Evolutionary conservation across 2,329 filamentous ascomycete species (phyloP).

Genomic region (Ophiocordyceps robertsii): DNA sequence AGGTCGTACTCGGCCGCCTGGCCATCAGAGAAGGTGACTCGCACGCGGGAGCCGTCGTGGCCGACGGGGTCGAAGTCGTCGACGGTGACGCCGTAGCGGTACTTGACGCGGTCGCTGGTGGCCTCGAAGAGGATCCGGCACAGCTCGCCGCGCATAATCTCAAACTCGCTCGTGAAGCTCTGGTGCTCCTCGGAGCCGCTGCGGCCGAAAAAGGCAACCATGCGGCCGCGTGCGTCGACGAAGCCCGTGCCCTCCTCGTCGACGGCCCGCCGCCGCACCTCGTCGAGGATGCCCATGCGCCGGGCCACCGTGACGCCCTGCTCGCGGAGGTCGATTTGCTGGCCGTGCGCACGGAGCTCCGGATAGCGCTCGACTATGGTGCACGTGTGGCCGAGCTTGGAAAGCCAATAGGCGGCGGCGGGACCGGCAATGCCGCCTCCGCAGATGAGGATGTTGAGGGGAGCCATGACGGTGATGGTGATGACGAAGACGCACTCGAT

Average conservation of each 20-base stretch:
- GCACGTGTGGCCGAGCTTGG: conserved; percentile 19
- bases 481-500: too few relatives aligned
- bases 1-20: conserved; percentile 30
- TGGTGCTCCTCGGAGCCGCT: conserved; percentile 28
- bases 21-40: conserved; percentile 30
- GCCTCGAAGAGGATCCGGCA: conserved; percentile 32
- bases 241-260: conserved; percentile 33
- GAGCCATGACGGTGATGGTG: conserved; percentile 8
- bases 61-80: conserved; percentile 15
- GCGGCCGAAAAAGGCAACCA: conserved; percentile 23
- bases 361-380: conserved; percentile 29
- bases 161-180: conserved; percentile 38
- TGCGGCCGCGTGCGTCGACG: conserved; percentile 24
- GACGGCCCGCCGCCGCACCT: conserved; percentile 23
- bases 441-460: conserved; percentile 32
- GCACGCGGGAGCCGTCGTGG: conserved; percentile 10
- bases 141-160: conserved; percentile 47
- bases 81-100: conserved; percentile 16
- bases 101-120: conserved; percentile 13
- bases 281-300: conserved; percentile 24
- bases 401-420: conserved; percentile 27
- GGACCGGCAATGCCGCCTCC: conserved; percentile 32
- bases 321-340: conserved; percentile 32
- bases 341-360: conserved; percentile 22
- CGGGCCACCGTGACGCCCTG: conserved; percentile 24